Percentiles rank a stretch among this genome's conserved stretches.
These are phyloP conservation scores for Fragaria nilgerrensis DNA, from an alignment of 306 rosid species.

Conservation along the genomic window DNA sequence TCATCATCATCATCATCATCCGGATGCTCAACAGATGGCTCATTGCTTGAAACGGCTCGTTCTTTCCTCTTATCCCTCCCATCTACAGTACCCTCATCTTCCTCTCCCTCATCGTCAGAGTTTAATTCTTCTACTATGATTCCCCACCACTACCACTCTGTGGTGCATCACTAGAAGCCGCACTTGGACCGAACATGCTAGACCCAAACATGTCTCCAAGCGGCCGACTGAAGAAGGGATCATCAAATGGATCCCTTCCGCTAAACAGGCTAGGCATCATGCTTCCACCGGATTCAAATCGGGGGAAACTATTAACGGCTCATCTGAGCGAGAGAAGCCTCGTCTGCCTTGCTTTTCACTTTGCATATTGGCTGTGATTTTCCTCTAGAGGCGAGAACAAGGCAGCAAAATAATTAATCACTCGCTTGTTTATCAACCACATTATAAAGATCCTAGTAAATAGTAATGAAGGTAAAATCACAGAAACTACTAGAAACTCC, in stretches of 20 bases:
- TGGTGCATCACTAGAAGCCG: conserved; percentile 23
- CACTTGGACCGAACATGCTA: conserved; percentile 32
- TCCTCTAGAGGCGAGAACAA: conserved; percentile 14
- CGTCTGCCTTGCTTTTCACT: conserved; percentile 40
- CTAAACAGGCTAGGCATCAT: conserved; percentile 54
- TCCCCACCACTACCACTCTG: conserved; percentile 41
- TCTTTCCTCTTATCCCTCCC: conserved; percentile 22
- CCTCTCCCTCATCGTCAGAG: conserved; percentile 56
- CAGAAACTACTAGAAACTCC: background rate
- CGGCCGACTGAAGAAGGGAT: conserved; percentile 69
- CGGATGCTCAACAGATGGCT: conserved; percentile 76
- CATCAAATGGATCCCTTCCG: conserved; percentile 76
- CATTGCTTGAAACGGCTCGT: conserved; percentile 37
- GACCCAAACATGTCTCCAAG: conserved; percentile 38
- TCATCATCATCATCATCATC: conserved; percentile 75
- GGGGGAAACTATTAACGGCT: conserved; percentile 27
- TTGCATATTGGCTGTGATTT: conserved; percentile 41
- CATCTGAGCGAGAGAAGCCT: conserved; percentile 30
- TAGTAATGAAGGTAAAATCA: background rate
- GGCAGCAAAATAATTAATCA: background rate
- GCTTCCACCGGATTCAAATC: conserved; percentile 46
- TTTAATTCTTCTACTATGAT: conserved; percentile 57
- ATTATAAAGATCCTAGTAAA: background rate
- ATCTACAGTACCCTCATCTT: conserved; percentile 23
- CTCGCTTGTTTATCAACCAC: background rate